phyloP scores from a whole-genome alignment of 371 early-diverging fungal genomes.

The Actinomucor elegans region DNA sequence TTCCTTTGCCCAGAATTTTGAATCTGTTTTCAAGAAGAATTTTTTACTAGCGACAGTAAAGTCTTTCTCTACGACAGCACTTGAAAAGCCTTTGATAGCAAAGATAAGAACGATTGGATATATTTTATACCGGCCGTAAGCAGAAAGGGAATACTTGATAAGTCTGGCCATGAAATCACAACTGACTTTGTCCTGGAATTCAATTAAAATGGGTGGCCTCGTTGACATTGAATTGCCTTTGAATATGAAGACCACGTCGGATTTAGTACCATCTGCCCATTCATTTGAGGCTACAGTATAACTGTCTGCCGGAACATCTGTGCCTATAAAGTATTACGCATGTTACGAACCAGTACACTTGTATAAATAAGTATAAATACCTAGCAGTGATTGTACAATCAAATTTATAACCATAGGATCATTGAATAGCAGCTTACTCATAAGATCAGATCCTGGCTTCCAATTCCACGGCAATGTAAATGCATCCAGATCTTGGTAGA shows the following conservation, averaged over 20 bases:
- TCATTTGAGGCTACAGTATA: not conserved
- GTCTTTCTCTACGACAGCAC: conserved; percentile 5
- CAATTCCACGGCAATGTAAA: conserved; percentile 2
- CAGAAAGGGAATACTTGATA: not conserved
- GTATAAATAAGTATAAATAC: no score
- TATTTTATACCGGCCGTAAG: conserved; percentile 13
- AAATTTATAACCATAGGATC: conserved; percentile 14
- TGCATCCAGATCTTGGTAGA: not conserved
- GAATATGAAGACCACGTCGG: conserved; percentile 3
- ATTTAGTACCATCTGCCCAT: conserved; percentile 8
- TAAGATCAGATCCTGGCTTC: conserved; percentile 14
- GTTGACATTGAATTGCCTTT: no score
- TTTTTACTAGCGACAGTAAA: conserved; percentile 4
- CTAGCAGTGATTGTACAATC: conserved; percentile 18
- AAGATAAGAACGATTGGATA: conserved; percentile 13
- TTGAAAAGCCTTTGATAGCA: conserved; percentile 10
- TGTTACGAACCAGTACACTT: no score
- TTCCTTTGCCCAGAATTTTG: conserved; percentile 11
- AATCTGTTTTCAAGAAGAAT: conserved; percentile 4
- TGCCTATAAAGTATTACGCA: no score
- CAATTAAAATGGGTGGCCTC: conserved; percentile 5
- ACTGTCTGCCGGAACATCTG: not conserved
- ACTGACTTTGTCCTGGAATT: conserved; percentile 3
- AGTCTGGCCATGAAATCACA: conserved; percentile 8
- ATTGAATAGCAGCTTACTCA: conserved; percentile 17